A percentile compares a stretch with the other conserved stretches of the same genome.
phyloP scores from a whole-genome alignment of 768 basidiomycete genomes.

The Auricularia sp. region DNA sequence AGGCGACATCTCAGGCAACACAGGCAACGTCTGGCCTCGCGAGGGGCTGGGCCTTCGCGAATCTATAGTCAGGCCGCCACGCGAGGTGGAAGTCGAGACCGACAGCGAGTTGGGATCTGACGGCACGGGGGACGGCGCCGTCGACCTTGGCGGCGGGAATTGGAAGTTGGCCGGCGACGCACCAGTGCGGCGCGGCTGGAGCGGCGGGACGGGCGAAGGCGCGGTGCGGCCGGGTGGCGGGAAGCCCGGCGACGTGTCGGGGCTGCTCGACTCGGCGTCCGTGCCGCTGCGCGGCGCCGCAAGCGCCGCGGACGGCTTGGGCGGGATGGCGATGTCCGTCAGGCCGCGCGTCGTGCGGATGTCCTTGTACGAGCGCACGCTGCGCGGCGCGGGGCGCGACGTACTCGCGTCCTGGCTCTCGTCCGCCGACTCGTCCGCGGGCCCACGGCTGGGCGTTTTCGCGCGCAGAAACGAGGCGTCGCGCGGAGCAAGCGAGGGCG shows the following conservation, averaged over 20 bases:
- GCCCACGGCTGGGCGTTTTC: background rate
- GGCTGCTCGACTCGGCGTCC: background rate
- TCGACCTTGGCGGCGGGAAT: slow-evolving; percentile 20
- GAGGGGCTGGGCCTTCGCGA: background rate
- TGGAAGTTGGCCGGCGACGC: slow-evolving; percentile 24
- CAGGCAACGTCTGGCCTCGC: background rate
- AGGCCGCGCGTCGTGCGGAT: slow-evolving; percentile 22
- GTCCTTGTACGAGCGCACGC: slow-evolving; percentile 10
- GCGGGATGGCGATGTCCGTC: slow-evolving; percentile 31
- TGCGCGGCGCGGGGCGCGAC: background rate
- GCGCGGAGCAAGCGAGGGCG: background rate
- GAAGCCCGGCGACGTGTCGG: background rate
- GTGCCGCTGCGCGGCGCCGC: slow-evolving; percentile 12
- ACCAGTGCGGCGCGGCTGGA: slow-evolving; percentile 10
- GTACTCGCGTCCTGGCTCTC: background rate
- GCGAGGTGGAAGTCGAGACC: background rate
- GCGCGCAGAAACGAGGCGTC: background rate
- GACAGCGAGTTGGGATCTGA: background rate
- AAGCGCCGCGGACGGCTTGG: slow-evolving; percentile 16
- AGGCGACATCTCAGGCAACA: background rate
- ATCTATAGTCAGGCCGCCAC: background rate
- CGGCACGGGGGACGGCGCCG: background rate
- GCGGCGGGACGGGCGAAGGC: slow-evolving; percentile 6
- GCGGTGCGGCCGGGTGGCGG: background rate
- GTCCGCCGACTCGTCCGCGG: background rate